A percentile compares a stretch with the other conserved stretches of the same genome.
Conservation (phyloP, 371 early-diverging fungal genomes). For the Dipsacomyces acuminosporus region DNA sequence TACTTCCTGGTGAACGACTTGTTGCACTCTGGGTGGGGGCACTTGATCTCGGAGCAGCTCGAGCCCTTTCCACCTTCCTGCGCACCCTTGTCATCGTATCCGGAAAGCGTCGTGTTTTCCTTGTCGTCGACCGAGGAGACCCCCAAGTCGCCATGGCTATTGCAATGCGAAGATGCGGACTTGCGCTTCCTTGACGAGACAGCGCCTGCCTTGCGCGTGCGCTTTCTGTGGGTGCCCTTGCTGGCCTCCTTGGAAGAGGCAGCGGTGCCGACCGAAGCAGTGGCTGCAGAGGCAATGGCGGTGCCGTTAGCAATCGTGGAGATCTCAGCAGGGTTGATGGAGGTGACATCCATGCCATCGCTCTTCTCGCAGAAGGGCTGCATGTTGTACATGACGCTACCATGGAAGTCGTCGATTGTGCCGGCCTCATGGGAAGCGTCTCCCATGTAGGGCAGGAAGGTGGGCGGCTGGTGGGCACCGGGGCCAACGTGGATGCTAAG, state of each 20-base stretch:
- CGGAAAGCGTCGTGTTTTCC: no score
- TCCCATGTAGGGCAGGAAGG: constrained; percentile 7
- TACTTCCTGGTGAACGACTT: constrained; percentile 72
- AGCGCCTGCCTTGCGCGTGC: constrained; percentile 10
- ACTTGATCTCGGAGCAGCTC: constrained; percentile 49
- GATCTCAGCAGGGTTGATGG: constrained; percentile 35
- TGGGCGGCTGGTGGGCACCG: neutral
- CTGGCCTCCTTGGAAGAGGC: neutral
- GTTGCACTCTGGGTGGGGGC: constrained; percentile 64
- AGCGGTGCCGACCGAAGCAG: neutral
- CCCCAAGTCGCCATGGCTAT: neutral
- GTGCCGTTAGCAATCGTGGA: constrained; percentile 1
- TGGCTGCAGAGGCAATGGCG: no score
- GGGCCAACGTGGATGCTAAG: constrained; percentile 7
- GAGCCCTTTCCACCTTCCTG: neutral
- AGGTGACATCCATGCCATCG: constrained; percentile 1
- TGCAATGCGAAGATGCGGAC: neutral
- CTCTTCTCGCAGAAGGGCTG: constrained; percentile 2
- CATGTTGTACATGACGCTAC: constrained; percentile 9
- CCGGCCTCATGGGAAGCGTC: neutral
- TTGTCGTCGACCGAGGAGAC: no score
- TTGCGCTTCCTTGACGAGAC: constrained; percentile 1
- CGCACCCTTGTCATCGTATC: neutral
- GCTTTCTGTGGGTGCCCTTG: constrained; percentile 8
- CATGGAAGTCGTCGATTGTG: no score